Evolutionary conservation across 306 rosid species (phyloP), one percentile per base, ranked within the genome.

Genomic region (Castanospermum australe): DNA sequence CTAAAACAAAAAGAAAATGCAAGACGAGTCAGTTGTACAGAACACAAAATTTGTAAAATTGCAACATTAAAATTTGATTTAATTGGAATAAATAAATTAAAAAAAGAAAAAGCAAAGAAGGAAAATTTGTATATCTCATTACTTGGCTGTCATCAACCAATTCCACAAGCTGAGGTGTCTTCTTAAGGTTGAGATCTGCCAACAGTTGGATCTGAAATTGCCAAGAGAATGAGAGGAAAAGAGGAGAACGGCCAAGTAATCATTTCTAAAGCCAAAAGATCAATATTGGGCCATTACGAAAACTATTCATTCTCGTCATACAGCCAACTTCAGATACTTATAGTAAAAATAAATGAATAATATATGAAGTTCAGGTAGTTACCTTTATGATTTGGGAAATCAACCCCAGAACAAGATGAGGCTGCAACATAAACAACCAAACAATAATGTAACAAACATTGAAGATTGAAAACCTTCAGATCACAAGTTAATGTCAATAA

Each of bases 371-470:
- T 81, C 24, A n/a, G 74, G 30, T 66, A 30, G 74, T 81, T 76
- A 96, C 99, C 99, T 96, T 96, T 81, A 96, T 91, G 73, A 96
- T 91, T 89, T 96, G 99, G 64, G 99, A 96, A 79, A 96, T 93
- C 86, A 93, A 84, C 38, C 99, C 99, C 79, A 96, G 61, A 73
- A 96, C 82, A 82, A 96, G 92, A 88, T 96, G 88, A 66, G 98
- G 94, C 99, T 96, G 98, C 89, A 92, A 83, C 66, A 71, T 11
- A 85, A 61, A 47, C 80, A 84, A 33, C 51, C 73, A 52, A 57
- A 79, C 52, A 75, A 55, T 9, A 44, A 80, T 67, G 59, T 85
- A 75, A 82, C 13, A 67, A 28, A 28, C n/a, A 33, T 67, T 22
- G 21, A 55, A 63, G 8, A 38, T 41, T 65, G 63, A 25, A 39